These are phyloP conservation scores for Batkoa obscura DNA, from an alignment of 371 early-diverging fungal species.

Conservation along the genomic window DNA sequence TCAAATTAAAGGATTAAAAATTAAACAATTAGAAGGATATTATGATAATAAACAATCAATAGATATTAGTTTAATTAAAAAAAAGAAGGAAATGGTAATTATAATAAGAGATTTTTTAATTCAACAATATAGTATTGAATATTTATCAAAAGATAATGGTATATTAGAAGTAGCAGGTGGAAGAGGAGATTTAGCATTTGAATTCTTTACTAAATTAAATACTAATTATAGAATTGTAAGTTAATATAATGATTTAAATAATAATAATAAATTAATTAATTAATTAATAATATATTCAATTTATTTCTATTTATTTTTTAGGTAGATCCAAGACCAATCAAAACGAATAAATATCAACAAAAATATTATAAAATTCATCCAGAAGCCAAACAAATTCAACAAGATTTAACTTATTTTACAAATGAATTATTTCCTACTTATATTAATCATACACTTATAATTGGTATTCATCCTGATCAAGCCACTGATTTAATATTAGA, in stretches of 20 bases:
- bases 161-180: slow-evolving; percentile 36
- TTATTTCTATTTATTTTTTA: slow-evolving; percentile 20
- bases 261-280: too few species aligned
- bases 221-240: too few species aligned
- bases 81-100: too few species aligned
- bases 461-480: slow-evolving; percentile 36
- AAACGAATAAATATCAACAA: slow-evolving; percentile 22
- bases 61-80: too few species aligned
- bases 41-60: too few species aligned
- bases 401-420: too few species aligned
- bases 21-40: too few species aligned
- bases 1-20: not conserved
- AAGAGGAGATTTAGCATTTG: slow-evolving; percentile 31
- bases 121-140: slow-evolving; percentile 15
- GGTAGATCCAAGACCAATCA: slow-evolving; percentile 28
- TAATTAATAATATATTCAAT: too few species aligned
- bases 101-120: too few species aligned
- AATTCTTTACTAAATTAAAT: slow-evolving; percentile 22
- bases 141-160: slow-evolving; percentile 11
- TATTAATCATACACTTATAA: slow-evolving; percentile 16
- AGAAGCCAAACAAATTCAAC: too few species aligned
- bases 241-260: too few species aligned
- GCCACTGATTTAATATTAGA: slow-evolving; percentile 37
- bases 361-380: slow-evolving; percentile 15
- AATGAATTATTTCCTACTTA: too few species aligned